These are phyloP conservation scores for Prillingera fragicola DNA, from an alignment of 1,284 basidiomycete species.

Conservation along the genomic window DNA sequence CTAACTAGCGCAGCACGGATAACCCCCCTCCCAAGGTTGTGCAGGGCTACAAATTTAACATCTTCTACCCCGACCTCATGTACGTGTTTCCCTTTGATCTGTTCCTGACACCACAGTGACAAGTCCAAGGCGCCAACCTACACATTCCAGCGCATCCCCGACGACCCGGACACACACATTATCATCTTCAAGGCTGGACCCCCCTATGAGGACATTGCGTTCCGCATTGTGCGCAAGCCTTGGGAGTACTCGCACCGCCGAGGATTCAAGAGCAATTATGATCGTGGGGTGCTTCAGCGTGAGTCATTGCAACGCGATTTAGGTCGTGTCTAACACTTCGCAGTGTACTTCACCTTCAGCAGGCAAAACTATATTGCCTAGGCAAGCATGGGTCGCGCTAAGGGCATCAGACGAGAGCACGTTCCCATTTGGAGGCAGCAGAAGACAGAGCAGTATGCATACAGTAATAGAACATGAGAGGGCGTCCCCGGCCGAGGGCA, in stretches of 20 bases:
- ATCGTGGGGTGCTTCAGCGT: slow-evolving; percentile 54
- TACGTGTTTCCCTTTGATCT: slow-evolving; percentile 15
- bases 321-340: slow-evolving; percentile 6
- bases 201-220: slow-evolving; percentile 98
- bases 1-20: slow-evolving; percentile 56
- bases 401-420: not conserved
- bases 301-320: slow-evolving; percentile 7
- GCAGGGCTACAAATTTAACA: slow-evolving; percentile 87
- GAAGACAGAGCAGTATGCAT: not conserved
- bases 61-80: slow-evolving; percentile 49
- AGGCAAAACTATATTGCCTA: slow-evolving; percentile 43
- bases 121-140: slow-evolving; percentile 94
- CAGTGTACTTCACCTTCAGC: slow-evolving; percentile 47
- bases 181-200: slow-evolving; percentile 93
- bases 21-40: slow-evolving; percentile 97
- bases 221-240: slow-evolving; percentile 92
- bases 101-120: slow-evolving; percentile 53
- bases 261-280: slow-evolving; percentile 56
- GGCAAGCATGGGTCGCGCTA: not conserved
- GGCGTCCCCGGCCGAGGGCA: too few species aligned
- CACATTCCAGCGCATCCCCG: slow-evolving; percentile 82
- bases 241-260: slow-evolving; percentile 89
- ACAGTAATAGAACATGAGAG: not conserved
- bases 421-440: not conserved
- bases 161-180: slow-evolving; percentile 89